These are phyloP conservation scores for Hippophae gyantsensis DNA, from an alignment of 306 rosid genomes.

Conservation along the genomic window DNA sequence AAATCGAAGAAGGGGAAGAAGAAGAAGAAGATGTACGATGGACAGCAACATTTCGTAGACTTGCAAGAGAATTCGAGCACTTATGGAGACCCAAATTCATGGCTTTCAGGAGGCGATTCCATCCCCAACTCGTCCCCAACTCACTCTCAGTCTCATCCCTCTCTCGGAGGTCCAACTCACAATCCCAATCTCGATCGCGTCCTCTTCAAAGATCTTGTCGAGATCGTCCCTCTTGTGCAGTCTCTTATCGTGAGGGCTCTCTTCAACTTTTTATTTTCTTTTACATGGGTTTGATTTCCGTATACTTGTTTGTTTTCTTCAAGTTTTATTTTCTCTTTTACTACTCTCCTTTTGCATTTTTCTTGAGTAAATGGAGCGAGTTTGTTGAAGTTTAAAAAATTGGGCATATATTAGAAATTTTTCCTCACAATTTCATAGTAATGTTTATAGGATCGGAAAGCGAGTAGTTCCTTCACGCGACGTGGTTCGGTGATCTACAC, in stretches of 20 bases:
- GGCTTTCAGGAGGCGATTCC: conserved; percentile 48
- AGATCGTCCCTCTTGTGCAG: conserved; percentile 83
- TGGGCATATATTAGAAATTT: conserved; percentile 3
- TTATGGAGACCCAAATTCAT: conserved; percentile 58
- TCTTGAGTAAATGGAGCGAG: background rate
- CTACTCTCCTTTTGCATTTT: background rate
- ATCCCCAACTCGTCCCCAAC: conserved; percentile 36
- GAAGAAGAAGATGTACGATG: conserved; percentile 38
- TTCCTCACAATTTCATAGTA: conserved; percentile 3
- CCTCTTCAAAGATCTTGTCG: conserved; percentile 80
- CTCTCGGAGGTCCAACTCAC: conserved; percentile 17
- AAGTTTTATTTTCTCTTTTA: background rate
- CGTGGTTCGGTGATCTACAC: conserved; percentile 85
- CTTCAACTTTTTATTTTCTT: background rate
- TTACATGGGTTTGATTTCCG: conserved; percentile 3
- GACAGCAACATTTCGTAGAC: conserved; percentile 55
- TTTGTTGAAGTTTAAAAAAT: background rate
- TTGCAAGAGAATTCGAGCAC: conserved; percentile 39
- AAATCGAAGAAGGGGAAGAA: conserved; percentile 1
- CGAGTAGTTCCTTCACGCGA: conserved; percentile 73
- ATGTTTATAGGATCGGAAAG: conserved; percentile 64
- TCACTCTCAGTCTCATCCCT: conserved; percentile 31
- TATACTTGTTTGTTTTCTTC: background rate
- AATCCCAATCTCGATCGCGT: conserved; percentile 61
- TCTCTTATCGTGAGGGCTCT: conserved; percentile 58